A percentile compares a stretch with the other conserved stretches of the same genome.
phyloP scores from a whole-genome alignment of 306 rosid species.

The Casuarina glauca region DNA sequence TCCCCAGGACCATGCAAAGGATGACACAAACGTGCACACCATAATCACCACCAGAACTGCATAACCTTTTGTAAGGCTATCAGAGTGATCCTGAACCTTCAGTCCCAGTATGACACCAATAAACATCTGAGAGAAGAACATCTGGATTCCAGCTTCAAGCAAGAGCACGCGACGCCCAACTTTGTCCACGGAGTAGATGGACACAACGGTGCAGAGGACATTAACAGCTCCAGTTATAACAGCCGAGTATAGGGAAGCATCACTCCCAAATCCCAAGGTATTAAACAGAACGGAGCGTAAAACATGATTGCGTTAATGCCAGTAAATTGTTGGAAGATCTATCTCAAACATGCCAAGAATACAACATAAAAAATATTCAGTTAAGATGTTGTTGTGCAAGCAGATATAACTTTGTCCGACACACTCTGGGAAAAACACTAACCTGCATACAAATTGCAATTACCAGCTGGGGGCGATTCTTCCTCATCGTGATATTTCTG shows the following conservation, averaged over 20 bases:
- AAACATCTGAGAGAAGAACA: conserved; percentile 56
- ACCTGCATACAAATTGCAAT: conserved; percentile 53
- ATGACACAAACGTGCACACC: conserved; percentile 58
- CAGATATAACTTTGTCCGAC: no score
- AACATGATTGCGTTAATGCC: conserved; percentile 76
- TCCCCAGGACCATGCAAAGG: conserved; percentile 84
- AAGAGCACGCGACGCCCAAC: conserved; percentile 48
- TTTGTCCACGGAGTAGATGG: conserved; percentile 50
- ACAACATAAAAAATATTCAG: background rate
- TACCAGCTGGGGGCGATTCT: conserved; percentile 54
- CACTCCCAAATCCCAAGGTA: conserved; percentile 47
- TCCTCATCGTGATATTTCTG: conserved; percentile 37
- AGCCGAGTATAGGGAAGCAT: conserved; percentile 56
- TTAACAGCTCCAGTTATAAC: conserved; percentile 69
- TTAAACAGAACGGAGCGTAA: conserved; percentile 63
- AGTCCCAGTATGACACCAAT: conserved; percentile 47
- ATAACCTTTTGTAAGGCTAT: conserved; percentile 25
- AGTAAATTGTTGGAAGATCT: conserved; percentile 69
- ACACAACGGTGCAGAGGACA: conserved; percentile 55
- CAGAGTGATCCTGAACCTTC: conserved; percentile 41
- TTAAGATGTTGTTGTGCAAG: no score
- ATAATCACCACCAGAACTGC: conserved; percentile 54
- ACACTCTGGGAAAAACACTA: background rate
- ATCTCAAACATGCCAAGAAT: background rate
- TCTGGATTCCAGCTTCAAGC: conserved; percentile 61